These are phyloP conservation scores for Hericium coralloides DNA, from an alignment of 768 basidiomycete species.

Conservation along the genomic window DNA sequence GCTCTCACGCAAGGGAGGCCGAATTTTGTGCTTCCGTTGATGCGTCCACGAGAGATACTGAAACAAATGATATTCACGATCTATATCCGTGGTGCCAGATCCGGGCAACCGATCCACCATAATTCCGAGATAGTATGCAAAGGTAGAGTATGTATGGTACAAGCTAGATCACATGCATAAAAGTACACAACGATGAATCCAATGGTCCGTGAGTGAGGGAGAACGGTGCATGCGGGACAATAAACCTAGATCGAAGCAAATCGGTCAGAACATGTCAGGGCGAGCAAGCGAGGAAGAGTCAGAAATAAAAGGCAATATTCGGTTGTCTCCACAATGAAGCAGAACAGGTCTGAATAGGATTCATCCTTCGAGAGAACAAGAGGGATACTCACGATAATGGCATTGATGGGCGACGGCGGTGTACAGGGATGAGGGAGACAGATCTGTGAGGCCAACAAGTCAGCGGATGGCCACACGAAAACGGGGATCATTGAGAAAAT, in stretches of 20 bases:
- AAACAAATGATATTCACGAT: too few relatives aligned
- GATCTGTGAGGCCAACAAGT: constrained; percentile 2
- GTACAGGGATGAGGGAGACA: not conserved
- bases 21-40: too few relatives aligned
- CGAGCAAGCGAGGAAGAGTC: not conserved
- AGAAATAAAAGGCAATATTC: constrained; percentile 43
- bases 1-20: too few relatives aligned
- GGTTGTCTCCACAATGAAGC: constrained; percentile 46
- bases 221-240: too few relatives aligned
- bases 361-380: constrained; percentile 31
- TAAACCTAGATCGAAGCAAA: not conserved
- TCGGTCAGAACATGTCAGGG: not conserved
- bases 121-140: too few relatives aligned
- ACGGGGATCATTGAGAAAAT: constrained; percentile 5
- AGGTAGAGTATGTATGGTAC: too few relatives aligned
- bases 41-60: too few relatives aligned
- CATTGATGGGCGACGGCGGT: not conserved
- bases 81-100: too few relatives aligned
- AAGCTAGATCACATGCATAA: too few relatives aligned
- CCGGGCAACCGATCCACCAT: too few relatives aligned
- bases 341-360: constrained; percentile 61
- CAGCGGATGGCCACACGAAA: constrained; percentile 11
- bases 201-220: too few relatives aligned
- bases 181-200: too few relatives aligned
- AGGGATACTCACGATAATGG: constrained; percentile 5